Conservation (phyloP, 2,329 filamentous ascomycete genomes). For the Rhynchosporium secalis region DNA sequence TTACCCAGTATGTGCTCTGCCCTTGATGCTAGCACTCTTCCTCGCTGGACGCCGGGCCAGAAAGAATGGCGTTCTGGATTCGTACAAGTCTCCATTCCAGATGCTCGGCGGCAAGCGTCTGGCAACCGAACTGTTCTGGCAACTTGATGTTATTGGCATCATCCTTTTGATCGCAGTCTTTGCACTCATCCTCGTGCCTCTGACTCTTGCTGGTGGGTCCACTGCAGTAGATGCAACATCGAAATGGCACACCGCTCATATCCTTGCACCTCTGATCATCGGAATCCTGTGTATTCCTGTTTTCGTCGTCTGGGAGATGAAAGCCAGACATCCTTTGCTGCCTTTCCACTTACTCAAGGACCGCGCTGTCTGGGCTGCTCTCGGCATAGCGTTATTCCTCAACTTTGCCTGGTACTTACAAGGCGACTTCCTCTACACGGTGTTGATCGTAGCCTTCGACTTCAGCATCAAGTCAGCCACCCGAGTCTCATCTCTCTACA, state of each 20-base stretch:
- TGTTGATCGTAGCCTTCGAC: constrained; percentile 9
- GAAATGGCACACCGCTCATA: constrained; percentile 59
- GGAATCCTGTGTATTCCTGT: constrained; percentile 55
- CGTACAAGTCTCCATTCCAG: constrained; percentile 42
- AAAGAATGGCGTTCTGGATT: constrained; percentile 5
- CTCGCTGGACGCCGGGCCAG: constrained; percentile 4
- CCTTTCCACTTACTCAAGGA: constrained; percentile 8
- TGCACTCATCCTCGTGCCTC: constrained; percentile 49
- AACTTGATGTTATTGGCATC: constrained; percentile 55
- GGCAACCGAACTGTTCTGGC: constrained; percentile 51
- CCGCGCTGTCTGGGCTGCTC: constrained; percentile 9
- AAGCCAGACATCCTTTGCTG: constrained; percentile 5
- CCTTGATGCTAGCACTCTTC: constrained; percentile 8
- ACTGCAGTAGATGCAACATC: constrained; percentile 47
- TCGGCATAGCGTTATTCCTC: constrained; percentile 10
- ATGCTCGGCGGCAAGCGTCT: constrained; percentile 44
- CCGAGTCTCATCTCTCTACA: constrained; percentile 7
- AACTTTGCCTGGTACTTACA: constrained; percentile 13
- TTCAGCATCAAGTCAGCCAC: constrained; percentile 14
- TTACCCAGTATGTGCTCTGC: constrained; percentile 9
- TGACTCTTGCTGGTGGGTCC: constrained; percentile 47
- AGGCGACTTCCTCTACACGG: constrained; percentile 8
- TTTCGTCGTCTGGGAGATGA: constrained; percentile 62
- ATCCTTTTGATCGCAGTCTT: constrained; percentile 48
- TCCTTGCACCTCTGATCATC: constrained; percentile 61